Evolutionary conservation across 2,329 filamentous ascomycete genomes (phyloP).

Genomic region (Cytospora mali): DNA sequence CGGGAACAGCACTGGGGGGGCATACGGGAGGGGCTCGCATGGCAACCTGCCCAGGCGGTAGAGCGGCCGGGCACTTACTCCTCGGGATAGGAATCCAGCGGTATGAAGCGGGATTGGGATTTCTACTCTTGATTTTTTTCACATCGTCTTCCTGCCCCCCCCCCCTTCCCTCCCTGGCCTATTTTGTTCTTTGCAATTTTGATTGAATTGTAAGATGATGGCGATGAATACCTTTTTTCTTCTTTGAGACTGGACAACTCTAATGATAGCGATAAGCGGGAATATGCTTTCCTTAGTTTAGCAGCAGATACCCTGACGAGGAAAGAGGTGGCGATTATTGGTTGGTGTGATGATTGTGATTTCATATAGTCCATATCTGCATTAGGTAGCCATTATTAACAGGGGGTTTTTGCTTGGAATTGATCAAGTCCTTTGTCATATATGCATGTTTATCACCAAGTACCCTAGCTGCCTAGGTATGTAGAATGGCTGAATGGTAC

Average conservation of each 20-base stretch:
- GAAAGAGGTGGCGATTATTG: conserved; percentile 19
- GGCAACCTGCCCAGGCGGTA: conserved; percentile 51
- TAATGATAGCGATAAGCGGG: conserved; percentile 14
- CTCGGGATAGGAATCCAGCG: neutral
- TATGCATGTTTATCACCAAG: neutral
- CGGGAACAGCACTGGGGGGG: conserved; percentile 44
- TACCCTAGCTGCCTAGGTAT: too few relatives aligned
- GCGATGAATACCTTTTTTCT: too few relatives aligned
- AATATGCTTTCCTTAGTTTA: conserved; percentile 24
- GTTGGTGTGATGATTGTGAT: conserved; percentile 15
- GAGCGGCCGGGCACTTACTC: conserved; percentile 27
- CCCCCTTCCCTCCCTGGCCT: neutral
- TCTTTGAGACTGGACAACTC: neutral
- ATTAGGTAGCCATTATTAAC: conserved; percentile 17
- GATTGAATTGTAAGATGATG: neutral
- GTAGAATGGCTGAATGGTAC: too few relatives aligned
- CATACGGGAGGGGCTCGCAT: conserved; percentile 41
- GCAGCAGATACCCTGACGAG: conserved; percentile 29
- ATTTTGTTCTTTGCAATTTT: neutral
- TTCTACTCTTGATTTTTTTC: conserved; percentile 1
- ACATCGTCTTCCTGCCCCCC: neutral
- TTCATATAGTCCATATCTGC: conserved; percentile 8
- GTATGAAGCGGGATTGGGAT: conserved; percentile 2
- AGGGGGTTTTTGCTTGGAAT: conserved; percentile 5
- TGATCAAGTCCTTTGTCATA: neutral